Percentiles rank a stretch among this genome's conserved stretches.
Conservation (phyloP, 1,284 basidiomycete species). For the Cutaneotrichosporon mucoides region DNA sequence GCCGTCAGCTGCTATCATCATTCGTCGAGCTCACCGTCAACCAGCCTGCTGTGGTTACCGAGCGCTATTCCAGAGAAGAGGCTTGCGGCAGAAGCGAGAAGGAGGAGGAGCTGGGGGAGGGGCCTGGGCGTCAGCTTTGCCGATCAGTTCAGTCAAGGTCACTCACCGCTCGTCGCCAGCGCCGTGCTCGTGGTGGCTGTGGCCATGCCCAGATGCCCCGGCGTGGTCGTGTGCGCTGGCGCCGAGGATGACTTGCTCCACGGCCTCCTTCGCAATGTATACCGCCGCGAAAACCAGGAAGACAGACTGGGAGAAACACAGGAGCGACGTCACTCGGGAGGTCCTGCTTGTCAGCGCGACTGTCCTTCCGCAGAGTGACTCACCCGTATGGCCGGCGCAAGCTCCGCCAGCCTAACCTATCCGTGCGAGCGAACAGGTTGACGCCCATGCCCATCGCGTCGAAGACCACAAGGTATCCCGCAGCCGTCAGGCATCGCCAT, state of each 20-base stretch:
- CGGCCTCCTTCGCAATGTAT: conserved; percentile 88
- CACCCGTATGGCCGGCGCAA: conserved; percentile 64
- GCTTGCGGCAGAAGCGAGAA: conserved; percentile 51
- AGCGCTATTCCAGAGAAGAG: conserved; percentile 56
- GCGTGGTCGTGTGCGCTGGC: conserved; percentile 51
- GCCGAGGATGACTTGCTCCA: conserved; percentile 71
- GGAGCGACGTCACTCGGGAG: conserved; percentile 67
- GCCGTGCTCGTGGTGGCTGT: conserved; percentile 16
- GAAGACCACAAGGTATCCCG: conserved; percentile 95
- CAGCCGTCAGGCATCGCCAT: conserved; percentile 77
- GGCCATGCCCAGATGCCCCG: conserved; percentile 41
- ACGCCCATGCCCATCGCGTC: conserved; percentile 75
- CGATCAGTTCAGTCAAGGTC: conserved; percentile 9
- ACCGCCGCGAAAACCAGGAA: conserved; percentile 87
- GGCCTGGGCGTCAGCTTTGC: conserved; percentile 19
- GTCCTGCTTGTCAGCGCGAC: conserved; percentile 53
- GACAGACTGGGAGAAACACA: conserved; percentile 80
- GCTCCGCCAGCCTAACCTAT: conserved; percentile 35
- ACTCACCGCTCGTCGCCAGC: conserved; percentile 12
- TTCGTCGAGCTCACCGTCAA: conserved; percentile 56
- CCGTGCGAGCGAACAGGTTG: conserved; percentile 54
- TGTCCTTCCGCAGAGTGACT: conserved; percentile 33
- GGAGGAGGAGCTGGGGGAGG: conserved; percentile 60
- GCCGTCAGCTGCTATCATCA: not conserved
- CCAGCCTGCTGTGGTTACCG: conserved; percentile 64